Base-by-base conservation (phyloP, 1,284 basidiomycete species). In the Ustilago xerochloae region DNA sequence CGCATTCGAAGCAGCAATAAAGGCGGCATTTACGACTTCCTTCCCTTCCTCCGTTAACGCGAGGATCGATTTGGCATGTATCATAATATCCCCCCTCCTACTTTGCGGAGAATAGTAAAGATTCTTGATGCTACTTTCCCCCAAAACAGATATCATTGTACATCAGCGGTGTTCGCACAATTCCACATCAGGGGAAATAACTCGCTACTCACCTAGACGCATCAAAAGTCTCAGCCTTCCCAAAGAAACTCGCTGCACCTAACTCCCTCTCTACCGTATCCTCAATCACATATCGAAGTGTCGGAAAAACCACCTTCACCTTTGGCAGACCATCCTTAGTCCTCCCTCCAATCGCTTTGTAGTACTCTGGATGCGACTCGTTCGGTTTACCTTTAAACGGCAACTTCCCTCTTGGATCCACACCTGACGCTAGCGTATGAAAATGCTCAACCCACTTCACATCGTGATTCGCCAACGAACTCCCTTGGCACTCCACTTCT, bases 21-120 rank as follows among this genome's bases (percentile, higher is more conserved):
- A 69, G 1, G 64, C 70, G 4, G 51, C 28, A 30, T 68, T 48
- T 20, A 78, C 63, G 3, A 66, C 9, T 0, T 22, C 18, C 9
- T 18, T 15, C 28, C 63, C 66, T 1, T 61, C 33, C 1, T 51
- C 30, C 9, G 57, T 50, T 46, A 70, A 56, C 6, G 72, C 78
- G n/a, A 84, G 49, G 22, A 84, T 48, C 13, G 64, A 71, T 46
- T 84, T 84, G 47, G 78, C 79, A 51, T 84, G 82, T 45, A 84
- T 84, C 59, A 84, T 63, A n/a, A 84, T 24, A 24, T 79, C 63
- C 30, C 81, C 81, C 7, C 81, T 70, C 4, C 68, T 32, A 16
- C 72, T 76, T 9, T 65, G 60, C 4, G 81, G 79, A 52, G 71
- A 74, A 30, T 66, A 43, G 26, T 68, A 78, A 4, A 81, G 62